These are phyloP conservation scores for Tricholomella constricta DNA, from an alignment of 768 basidiomycete species.

Conservation along the genomic window DNA sequence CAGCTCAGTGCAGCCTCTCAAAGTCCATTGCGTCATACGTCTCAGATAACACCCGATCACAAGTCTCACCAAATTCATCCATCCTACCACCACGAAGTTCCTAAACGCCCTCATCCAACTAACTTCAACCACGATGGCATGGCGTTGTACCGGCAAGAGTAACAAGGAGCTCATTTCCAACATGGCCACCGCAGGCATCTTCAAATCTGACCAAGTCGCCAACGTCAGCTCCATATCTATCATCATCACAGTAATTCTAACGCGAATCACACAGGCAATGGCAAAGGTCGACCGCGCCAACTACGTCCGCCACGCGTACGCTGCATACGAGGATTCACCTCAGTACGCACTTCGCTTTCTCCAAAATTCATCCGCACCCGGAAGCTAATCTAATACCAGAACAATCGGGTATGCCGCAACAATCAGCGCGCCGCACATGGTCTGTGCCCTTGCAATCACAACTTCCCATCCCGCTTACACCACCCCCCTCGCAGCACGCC, in stretches of 20 bases:
- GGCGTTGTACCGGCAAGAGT: constrained; percentile 70
- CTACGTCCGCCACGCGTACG: constrained; percentile 50
- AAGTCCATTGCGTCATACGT: background rate
- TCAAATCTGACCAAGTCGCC: constrained; percentile 55
- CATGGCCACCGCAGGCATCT: constrained; percentile 54
- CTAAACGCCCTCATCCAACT: background rate
- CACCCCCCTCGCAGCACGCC: constrained; percentile 72
- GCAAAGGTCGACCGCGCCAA: constrained; percentile 65
- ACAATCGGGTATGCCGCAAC: constrained; percentile 84
- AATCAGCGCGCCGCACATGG: constrained; percentile 98
- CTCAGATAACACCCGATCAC: background rate
- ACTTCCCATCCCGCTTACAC: background rate
- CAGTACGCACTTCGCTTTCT: constrained; percentile 46
- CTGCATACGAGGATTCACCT: constrained; percentile 81
- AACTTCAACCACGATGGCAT: constrained; percentile 62
- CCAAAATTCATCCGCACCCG: background rate
- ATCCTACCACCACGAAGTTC: background rate
- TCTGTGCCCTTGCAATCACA: constrained; percentile 20
- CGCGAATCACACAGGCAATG: constrained; percentile 57
- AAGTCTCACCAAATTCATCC: background rate
- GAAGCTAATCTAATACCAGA: constrained; percentile 34
- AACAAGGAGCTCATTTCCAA: constrained; percentile 78
- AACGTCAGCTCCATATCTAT: constrained; percentile 42
- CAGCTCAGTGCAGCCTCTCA: too few species aligned
- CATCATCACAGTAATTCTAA: background rate